phyloP scores from a whole-genome alignment of 23 red algal genomes.

The Cyanidiococcus yangmingshanensis region DNA sequence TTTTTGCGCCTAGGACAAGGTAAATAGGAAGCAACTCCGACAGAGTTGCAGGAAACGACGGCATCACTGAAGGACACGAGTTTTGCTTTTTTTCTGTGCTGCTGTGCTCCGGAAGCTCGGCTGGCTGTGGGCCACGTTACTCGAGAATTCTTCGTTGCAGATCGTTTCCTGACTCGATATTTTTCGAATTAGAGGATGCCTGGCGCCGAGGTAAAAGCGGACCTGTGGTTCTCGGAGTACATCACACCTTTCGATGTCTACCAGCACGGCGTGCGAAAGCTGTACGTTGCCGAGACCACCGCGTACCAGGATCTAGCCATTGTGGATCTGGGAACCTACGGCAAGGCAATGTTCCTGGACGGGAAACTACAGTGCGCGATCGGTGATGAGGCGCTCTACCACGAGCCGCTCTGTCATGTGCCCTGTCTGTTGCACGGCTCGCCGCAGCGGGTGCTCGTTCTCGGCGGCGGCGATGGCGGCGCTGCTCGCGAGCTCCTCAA shows the following conservation, averaged over 20 bases:
- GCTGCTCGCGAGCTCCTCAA: conserved; percentile 67
- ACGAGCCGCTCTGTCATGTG: conserved; percentile 85
- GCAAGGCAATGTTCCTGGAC: conserved; percentile 81
- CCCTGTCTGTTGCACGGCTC: conserved; percentile 48
- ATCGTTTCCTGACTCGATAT: too few relatives aligned
- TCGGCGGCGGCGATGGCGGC: conserved; percentile 89
- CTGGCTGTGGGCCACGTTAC: too few relatives aligned
- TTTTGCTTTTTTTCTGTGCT: too few relatives aligned
- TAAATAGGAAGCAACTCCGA: too few relatives aligned
- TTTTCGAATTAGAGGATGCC: not conserved
- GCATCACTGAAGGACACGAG: too few relatives aligned
- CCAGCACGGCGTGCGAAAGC: conserved; percentile 46
- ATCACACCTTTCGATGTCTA: conserved; percentile 49
- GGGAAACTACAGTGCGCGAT: conserved; percentile 59
- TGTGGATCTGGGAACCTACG: conserved; percentile 74
- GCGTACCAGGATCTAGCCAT: conserved; percentile 66
- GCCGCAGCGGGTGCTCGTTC: conserved; percentile 43
- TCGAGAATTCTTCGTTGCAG: too few relatives aligned
- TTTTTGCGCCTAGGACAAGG: too few relatives aligned
- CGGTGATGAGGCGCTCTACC: conserved; percentile 80
- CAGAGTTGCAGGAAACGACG: too few relatives aligned
- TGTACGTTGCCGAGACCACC: conserved; percentile 30
- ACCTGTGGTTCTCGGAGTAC: conserved; percentile 57
- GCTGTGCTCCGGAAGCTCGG: too few relatives aligned
- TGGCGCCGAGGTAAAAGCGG: not conserved